Evolutionary conservation across 306 rosid species (phyloP).

Genomic region (Vigna reflexopilosa): DNA sequence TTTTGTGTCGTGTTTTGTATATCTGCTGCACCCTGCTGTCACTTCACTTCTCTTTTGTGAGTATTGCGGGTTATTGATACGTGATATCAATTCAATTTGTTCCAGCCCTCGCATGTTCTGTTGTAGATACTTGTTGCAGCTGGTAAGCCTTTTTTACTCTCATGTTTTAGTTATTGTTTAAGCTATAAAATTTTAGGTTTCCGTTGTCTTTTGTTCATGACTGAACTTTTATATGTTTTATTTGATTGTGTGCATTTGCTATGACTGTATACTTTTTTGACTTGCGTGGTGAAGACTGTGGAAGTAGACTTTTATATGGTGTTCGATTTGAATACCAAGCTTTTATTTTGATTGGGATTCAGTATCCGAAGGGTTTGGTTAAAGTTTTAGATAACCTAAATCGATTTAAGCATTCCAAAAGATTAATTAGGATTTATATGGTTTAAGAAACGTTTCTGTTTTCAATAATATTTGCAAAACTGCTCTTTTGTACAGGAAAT

Average conservation of each 20-base stretch:
- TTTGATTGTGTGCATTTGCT: neutral
- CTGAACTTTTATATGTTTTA: neutral
- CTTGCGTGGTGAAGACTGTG: neutral
- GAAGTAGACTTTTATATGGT: neutral
- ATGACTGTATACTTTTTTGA: neutral
- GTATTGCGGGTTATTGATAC: neutral
- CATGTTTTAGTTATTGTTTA: neutral
- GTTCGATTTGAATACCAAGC: neutral
- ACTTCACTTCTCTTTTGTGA: neutral
- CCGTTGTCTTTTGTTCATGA: too few species aligned
- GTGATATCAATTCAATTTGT: neutral
- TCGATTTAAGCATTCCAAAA: neutral
- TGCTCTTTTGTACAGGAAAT: neutral
- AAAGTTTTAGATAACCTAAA: neutral
- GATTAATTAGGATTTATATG: neutral
- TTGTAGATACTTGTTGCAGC: neutral
- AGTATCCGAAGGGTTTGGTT: neutral
- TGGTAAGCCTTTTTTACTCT: neutral
- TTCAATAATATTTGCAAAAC: neutral
- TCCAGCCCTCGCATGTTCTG: neutral
- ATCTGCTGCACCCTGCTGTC: neutral
- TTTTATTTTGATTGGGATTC: neutral
- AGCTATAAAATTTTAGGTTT: too few species aligned
- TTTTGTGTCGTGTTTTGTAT: neutral
- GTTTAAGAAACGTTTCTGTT: neutral